Percentiles rank a stretch among this genome's conserved stretches.
Evolutionary conservation across 176 grass and related monocot species (phyloP).

Genomic region (Carex scoparia): DNA sequence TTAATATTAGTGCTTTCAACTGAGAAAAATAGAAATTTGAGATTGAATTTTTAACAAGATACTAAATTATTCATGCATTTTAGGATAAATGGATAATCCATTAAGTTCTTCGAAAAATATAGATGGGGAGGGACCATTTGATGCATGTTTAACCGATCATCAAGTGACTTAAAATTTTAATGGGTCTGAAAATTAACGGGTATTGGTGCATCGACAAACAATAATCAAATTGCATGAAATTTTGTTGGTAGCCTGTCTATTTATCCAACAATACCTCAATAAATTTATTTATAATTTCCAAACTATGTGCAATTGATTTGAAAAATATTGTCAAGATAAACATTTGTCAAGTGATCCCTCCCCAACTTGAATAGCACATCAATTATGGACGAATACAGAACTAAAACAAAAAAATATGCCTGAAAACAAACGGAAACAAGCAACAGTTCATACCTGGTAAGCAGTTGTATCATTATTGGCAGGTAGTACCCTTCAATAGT

Average conservation of each 20-base stretch:
- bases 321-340: not conserved
- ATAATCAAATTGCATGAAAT: not conserved
- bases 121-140: not conserved
- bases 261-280: not conserved
- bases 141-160: not conserved
- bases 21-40: not conserved
- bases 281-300: not conserved
- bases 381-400: not conserved
- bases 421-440: not conserved
- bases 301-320: not conserved
- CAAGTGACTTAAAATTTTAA: not conserved
- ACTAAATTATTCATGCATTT: no score
- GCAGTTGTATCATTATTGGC: constrained; percentile 53
- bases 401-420: not conserved
- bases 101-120: no score
- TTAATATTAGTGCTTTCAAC: not conserved
- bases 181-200: not conserved
- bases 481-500: constrained; percentile 16
- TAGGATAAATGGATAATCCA: no score
- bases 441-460: constrained; percentile 41
- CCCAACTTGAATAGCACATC: not conserved
- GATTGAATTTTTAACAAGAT: no score
- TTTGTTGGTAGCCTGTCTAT: not conserved
- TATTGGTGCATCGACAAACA: not conserved
- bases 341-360: not conserved